Percentiles rank a stretch among this genome's conserved stretches.
These are phyloP conservation scores for Porcisia hertigi DNA, from an alignment of 208 protist species.

Conservation along the genomic window DNA sequence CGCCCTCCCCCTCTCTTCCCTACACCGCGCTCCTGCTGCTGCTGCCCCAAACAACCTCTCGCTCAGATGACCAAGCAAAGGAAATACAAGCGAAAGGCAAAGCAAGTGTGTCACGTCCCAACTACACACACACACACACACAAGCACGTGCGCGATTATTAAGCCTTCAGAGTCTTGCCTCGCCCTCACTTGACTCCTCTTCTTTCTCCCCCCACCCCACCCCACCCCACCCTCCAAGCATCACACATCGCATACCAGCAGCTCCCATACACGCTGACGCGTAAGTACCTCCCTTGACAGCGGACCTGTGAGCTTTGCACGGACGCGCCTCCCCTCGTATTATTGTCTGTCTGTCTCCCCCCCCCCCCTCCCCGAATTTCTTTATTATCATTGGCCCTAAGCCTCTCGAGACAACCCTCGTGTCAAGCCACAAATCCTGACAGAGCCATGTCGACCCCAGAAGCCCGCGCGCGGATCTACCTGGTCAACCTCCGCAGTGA, in stretches of 20 bases:
- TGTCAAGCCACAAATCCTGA: slow-evolving; percentile 3
- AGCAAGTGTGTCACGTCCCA: no score
- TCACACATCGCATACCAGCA: not conserved
- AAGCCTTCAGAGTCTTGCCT: no score
- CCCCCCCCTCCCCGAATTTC: not conserved
- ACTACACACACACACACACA: no score
- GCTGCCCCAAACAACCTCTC: no score
- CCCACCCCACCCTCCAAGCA: not conserved
- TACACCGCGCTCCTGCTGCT: no score
- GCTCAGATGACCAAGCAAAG: no score
- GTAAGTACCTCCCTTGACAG: not conserved
- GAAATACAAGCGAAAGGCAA: no score
- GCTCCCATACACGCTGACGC: no score
- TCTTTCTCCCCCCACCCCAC: not conserved
- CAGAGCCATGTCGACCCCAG: slow-evolving; percentile 27
- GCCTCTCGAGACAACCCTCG: not conserved
- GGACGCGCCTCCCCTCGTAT: no score
- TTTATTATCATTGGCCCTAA: not conserved
- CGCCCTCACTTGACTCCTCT: not conserved
- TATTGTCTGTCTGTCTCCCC: not conserved
- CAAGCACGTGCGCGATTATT: no score
- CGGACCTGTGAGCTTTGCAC: not conserved
- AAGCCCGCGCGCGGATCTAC: slow-evolving; percentile 48
- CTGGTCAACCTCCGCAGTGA: slow-evolving; percentile 43
- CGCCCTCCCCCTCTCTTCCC: no score